Percentiles rank a stretch among this genome's conserved stretches.
Conservation (phyloP, 2,329 filamentous ascomycete genomes). For the Aaosphaeria pasadenensis region DNA sequence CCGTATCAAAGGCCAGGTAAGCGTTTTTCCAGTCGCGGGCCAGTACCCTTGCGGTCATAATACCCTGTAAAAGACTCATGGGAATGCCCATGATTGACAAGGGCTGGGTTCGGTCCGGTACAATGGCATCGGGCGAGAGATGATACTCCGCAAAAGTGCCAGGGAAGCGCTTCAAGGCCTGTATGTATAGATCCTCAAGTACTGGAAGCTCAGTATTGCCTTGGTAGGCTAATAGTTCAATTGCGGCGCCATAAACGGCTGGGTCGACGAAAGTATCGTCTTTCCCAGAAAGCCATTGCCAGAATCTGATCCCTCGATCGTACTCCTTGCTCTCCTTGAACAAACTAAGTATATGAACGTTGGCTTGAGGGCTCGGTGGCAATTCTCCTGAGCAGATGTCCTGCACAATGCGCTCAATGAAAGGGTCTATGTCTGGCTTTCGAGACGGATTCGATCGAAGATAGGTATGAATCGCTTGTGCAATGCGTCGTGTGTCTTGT, state of each 20-base stretch:
- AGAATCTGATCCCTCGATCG: constrained; percentile 41
- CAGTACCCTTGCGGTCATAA: constrained; percentile 46
- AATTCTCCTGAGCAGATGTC: constrained; percentile 38
- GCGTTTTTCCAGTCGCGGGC: constrained; percentile 46
- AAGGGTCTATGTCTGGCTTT: constrained; percentile 11
- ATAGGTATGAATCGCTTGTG: constrained; percentile 34
- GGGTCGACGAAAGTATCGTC: constrained; percentile 41
- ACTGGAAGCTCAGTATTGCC: constrained; percentile 36
- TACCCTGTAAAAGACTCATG: constrained; percentile 46
- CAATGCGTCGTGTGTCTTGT: constrained; percentile 28
- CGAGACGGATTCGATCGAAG: constrained; percentile 1
- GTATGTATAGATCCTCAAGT: constrained; percentile 45
- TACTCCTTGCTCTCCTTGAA: constrained; percentile 46
- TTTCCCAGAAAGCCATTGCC: constrained; percentile 47
- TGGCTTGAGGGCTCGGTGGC: constrained; percentile 36
- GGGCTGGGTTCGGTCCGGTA: constrained; percentile 40
- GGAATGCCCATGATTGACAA: constrained; percentile 36
- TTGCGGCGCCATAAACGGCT: constrained; percentile 48
- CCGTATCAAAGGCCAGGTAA: constrained; percentile 51
- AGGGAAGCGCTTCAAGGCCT: constrained; percentile 47
- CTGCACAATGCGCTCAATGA: constrained; percentile 38
- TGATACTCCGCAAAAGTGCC: constrained; percentile 48
- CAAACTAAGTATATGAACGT: constrained; percentile 47
- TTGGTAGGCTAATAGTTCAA: constrained; percentile 47
- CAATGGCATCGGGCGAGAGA: constrained; percentile 45